A percentile compares a stretch with the other conserved stretches of the same genome.
Evolutionary conservation across 441 rosid species (phyloP).

Genomic region (Erodium moschatum): DNA sequence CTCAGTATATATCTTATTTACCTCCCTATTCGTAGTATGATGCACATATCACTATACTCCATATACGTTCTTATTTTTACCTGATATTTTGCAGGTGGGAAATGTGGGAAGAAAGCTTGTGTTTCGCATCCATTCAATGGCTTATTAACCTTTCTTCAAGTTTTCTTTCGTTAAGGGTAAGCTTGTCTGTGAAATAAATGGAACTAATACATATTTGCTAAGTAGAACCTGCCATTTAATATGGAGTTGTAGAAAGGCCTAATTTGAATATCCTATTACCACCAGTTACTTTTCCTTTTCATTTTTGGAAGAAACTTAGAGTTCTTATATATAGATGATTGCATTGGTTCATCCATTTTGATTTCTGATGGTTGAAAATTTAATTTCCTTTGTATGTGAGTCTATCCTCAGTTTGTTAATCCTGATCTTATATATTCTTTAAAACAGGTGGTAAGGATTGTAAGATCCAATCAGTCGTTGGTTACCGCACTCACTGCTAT

Average conservation of each 20-base stretch:
- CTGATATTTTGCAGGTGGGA: conserved; percentile 52
- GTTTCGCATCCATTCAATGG: conserved; percentile 47
- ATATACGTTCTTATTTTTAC: conserved; percentile 9
- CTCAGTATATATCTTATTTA: conserved; percentile 9
- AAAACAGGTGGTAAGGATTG: conserved; percentile 62
- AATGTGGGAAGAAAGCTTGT: conserved; percentile 40
- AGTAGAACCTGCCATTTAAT: background rate
- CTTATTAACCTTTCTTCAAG: conserved; percentile 50
- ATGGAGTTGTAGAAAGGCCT: background rate
- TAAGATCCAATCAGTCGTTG: conserved; percentile 49
- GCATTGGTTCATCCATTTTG: background rate
- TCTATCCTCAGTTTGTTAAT: conserved; percentile 19
- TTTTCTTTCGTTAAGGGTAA: conserved; percentile 62
- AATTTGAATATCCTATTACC: background rate
- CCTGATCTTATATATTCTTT: conserved; percentile 18
- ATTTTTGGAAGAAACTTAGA: background rate
- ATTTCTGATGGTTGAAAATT: conserved; percentile 10
- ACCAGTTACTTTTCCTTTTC: background rate
- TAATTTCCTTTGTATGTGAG: background rate
- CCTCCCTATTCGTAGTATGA: background rate
- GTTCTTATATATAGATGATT: background rate
- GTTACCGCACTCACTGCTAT: conserved; percentile 49
- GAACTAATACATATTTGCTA: background rate
- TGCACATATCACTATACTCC: conserved; percentile 2
- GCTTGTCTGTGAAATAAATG: background rate